Percentiles rank a stretch among this genome's conserved stretches.
Conservation (phyloP, 2,329 filamentous ascomycete species). For the Penicillium occitanis region DNA sequence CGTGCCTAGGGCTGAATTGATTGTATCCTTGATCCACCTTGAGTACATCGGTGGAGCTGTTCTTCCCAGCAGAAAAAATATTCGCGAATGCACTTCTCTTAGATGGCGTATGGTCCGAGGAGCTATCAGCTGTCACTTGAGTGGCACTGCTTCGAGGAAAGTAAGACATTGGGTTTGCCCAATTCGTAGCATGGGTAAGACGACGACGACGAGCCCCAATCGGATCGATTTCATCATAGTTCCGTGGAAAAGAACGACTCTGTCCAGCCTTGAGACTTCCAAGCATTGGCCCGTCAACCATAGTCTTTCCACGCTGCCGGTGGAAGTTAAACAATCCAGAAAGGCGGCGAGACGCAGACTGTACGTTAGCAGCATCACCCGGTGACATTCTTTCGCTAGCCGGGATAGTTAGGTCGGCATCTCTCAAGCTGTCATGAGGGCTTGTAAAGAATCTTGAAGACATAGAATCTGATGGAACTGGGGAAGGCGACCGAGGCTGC, state of each 20-base stretch:
- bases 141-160: conserved; percentile 48
- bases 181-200: conserved; percentile 58
- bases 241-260: conserved; percentile 64
- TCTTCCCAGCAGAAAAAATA: conserved; percentile 45
- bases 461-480: conserved; percentile 46
- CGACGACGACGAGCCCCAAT: conserved; percentile 53
- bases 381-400: conserved; percentile 16
- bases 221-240: conserved; percentile 53
- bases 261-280: conserved; percentile 61
- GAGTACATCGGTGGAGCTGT: conserved; percentile 32
- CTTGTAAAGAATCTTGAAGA: conserved; percentile 49
- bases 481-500: conserved; percentile 42
- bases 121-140: conserved; percentile 43
- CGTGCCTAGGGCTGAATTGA: conserved; percentile 48
- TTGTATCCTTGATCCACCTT: conserved; percentile 45
- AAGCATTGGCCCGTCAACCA: conserved; percentile 57
- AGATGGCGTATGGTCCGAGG: conserved; percentile 41
- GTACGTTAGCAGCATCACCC: conserved; percentile 40
- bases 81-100: conserved; percentile 43
- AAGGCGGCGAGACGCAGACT: conserved; percentile 54
- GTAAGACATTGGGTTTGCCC: conserved; percentile 52
- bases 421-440: conserved; percentile 44
- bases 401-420: conserved; percentile 37
- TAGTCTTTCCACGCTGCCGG: conserved; percentile 61
- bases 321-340: conserved; percentile 59